Evolutionary conservation across 306 rosid genomes (phyloP).

Genomic region (Fragaria iinumae): DNA sequence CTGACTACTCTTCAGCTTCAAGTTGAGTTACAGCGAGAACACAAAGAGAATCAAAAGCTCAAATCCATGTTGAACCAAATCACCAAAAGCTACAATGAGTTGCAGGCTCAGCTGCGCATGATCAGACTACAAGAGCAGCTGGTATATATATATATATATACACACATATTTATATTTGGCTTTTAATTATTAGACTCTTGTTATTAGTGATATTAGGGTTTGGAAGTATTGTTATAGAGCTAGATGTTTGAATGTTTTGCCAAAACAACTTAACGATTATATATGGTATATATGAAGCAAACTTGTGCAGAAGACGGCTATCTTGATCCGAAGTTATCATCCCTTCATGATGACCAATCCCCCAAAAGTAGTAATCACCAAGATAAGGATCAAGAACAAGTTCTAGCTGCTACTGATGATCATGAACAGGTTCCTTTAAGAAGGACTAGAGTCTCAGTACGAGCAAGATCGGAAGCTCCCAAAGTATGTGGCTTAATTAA

Average conservation of each 20-base stretch:
- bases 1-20: not conserved
- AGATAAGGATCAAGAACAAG: not conserved
- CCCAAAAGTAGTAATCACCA: not conserved
- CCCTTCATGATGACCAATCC: not conserved
- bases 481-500: not conserved
- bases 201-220: not conserved
- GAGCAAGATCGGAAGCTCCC: constrained; percentile 8
- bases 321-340: not conserved
- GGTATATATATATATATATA: not conserved
- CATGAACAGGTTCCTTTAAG: not conserved
- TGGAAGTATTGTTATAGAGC: not conserved
- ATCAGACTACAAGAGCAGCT: not conserved
- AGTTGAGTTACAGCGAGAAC: constrained; percentile 1
- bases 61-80: not conserved
- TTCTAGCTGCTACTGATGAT: not conserved
- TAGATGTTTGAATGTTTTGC: not conserved
- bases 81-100: not conserved
- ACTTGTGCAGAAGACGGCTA: not conserved
- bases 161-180: not conserved
- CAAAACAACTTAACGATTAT: not conserved
- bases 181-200: not conserved
- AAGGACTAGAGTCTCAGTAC: not conserved
- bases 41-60: constrained; percentile 4
- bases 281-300: not conserved
- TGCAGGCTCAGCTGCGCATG: constrained; percentile 3